phyloP scores from a whole-genome alignment of 768 basidiomycete species.

The Hericium coralloides region DNA sequence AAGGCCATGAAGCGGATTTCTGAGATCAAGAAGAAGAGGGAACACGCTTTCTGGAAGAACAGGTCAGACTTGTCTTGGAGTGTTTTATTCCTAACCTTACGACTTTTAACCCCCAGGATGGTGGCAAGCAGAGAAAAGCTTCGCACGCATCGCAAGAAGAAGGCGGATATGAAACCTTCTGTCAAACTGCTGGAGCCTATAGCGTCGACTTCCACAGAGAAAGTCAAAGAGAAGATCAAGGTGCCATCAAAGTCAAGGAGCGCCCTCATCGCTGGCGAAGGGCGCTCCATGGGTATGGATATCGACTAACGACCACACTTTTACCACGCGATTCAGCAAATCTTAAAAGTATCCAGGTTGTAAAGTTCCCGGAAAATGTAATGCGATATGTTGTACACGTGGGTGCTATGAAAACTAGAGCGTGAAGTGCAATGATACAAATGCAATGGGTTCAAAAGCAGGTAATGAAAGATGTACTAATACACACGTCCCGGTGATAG shows the following conservation, averaged over 20 bases:
- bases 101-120: constrained; percentile 50
- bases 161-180: constrained; percentile 41
- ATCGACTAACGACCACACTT: constrained; percentile 40
- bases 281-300: constrained; percentile 89
- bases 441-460: too few species aligned
- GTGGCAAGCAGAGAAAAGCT: constrained; percentile 72
- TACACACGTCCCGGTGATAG: too few species aligned
- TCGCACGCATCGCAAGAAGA: constrained; percentile 63
- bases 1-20: constrained; percentile 93
- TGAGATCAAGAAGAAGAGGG: constrained; percentile 86
- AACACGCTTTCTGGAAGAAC: constrained; percentile 95
- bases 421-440: too few species aligned
- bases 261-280: constrained; percentile 75
- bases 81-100: neutral
- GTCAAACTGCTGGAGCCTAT: constrained; percentile 63
- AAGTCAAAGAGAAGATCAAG: constrained; percentile 72
- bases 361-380: neutral
- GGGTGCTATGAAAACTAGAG: too few species aligned
- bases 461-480: too few species aligned
- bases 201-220: constrained; percentile 32
- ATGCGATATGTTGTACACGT: neutral
- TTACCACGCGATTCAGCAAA: neutral
- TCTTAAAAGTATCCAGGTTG: neutral
- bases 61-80: constrained; percentile 33
- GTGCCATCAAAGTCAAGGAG: constrained; percentile 52